These are phyloP conservation scores for Lecanosticta acicola DNA, from an alignment of 2,329 filamentous ascomycete genomes.

Conservation along the genomic window DNA sequence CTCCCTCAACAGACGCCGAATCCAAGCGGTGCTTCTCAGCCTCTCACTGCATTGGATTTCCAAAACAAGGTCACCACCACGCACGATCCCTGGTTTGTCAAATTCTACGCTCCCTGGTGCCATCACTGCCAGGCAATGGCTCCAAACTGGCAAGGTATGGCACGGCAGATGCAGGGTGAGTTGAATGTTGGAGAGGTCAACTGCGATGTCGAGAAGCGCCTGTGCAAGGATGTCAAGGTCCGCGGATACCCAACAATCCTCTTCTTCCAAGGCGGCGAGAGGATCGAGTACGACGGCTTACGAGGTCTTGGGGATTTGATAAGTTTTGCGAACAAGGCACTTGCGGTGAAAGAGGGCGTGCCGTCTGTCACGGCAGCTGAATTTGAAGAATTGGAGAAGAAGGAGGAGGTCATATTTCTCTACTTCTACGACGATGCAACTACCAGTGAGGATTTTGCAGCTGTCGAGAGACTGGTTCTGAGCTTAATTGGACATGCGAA, in stretches of 20 bases:
- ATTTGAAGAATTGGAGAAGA: constrained; percentile 80
- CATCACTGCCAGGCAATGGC: constrained; percentile 90
- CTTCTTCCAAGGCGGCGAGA: constrained; percentile 87
- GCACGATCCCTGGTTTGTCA: constrained; percentile 93
- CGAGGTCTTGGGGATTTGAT: constrained; percentile 87
- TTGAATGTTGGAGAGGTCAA: constrained; percentile 96
- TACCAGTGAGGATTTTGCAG: constrained; percentile 82
- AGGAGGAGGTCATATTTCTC: constrained; percentile 90
- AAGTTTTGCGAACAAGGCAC: constrained; percentile 77
- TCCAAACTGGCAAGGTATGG: constrained; percentile 82
- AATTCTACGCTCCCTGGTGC: constrained; percentile 98
- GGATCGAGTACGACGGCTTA: constrained; percentile 87
- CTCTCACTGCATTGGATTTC: constrained; percentile 79
- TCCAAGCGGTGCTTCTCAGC: constrained; percentile 65
- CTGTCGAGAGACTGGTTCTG: constrained; percentile 78
- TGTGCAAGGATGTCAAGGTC: constrained; percentile 88
- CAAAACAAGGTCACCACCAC: constrained; percentile 78
- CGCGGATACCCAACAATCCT: constrained; percentile 80
- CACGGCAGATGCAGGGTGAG: constrained; percentile 81
- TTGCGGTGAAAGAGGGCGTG: constrained; percentile 70
- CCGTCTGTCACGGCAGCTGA: constrained; percentile 70
- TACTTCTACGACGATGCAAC: constrained; percentile 98
- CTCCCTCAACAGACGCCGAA: constrained; percentile 59
- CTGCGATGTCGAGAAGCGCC: constrained; percentile 74
- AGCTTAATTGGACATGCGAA: constrained; percentile 87